Base-by-base conservation (phyloP, 257 asterid species). In the Ilex aquifolium region DNA sequence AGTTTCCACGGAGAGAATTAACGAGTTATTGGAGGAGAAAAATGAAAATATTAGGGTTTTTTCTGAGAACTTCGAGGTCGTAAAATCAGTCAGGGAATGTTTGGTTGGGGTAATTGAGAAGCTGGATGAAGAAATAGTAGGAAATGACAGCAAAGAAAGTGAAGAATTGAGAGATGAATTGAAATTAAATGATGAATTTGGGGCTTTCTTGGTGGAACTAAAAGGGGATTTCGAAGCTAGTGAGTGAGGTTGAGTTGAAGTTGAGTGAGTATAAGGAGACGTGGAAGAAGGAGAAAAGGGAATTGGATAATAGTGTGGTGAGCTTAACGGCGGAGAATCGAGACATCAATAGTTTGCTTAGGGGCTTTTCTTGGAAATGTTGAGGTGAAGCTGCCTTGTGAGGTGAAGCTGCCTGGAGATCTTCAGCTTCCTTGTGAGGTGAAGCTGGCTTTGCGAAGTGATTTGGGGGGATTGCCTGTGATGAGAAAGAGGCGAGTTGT, bases 251-350 rank as follows among this genome's bases (percentile, higher is more conserved):
- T 11, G 64, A 42, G 16, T 31, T 61, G 60, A 75, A 71, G 66
- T 27, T 61, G 60, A 52, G 59, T 12, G 77, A 64, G 44, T 71
- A 3, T 15, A 59, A 61, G 27, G 72, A 72, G 54, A 57, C 10
- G 21, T 52, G 48, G 64, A 58, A 32, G 42, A 68, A 48, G n/a
- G 77, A 72, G 62, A 65, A 32, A 56, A 64, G 73, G 44, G 78
- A 72, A 40, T 55, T 69, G 56, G 82, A 76, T 67, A 58, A 31
- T 2, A 65, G 67, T 17, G 50, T 61, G 60, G 61, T 29, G 11
- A 57, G 72, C 57, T 68, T 65, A 60, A 55, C 56, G 13, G 81
- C 68, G 58, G 77, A 72, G 62, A 76, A 72, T 29, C 51, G 63
- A 54, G 70, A 65, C 36, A 39, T 62, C 17, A 51, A 36, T 48